Base-by-base conservation (phyloP, 441 rosid genomes). In the Cnidoscolus chayamansa region DNA sequence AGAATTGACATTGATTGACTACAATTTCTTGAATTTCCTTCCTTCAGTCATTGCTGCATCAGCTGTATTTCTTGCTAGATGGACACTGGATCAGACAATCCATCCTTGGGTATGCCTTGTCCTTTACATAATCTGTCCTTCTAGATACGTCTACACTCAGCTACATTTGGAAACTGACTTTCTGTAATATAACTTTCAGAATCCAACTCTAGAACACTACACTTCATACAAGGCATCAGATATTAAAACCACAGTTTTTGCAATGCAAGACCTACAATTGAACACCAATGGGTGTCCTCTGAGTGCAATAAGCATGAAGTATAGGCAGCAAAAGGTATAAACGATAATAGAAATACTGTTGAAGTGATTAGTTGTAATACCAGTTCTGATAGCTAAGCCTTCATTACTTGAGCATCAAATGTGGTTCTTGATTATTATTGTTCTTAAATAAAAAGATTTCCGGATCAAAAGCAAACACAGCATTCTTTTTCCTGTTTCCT, bases 41-140 rank as follows among this genome's bases (percentile, higher is more conserved):
- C 97, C 97, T 67, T 91, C 97, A 45, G 73, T 85, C 61, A 72
- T 81, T 78, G 97, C 97, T 53, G 97, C 97, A 30, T 87, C 97
- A 71, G 88, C 93, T 54, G 93, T 91, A 73, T 84, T 91, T 83
- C 84, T 91, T 10, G 93, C 95, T 20, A 76, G 87, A 83, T 91
- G 97, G 97, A 89, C 95, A 16, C 84, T 91, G 68, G 78, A 86
- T 71, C 95, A 85, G 65, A 81, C 86, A 32, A 85, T 66, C 70
- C 81, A 88, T 74, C 97, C 97, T 16, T 91, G 97, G 97, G 97
- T 91, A 74, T 50, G 86, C 63, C 61, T 74, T 77, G 69, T 72
- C 71, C 74, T 73, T 70, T 49, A 48, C 51, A 45, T 58, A 47
- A 49, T 70, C 62, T 50, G 59, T 55, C 59, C 16, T 30, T 50